Percentiles rank a stretch among this genome's conserved stretches.
Conservation (phyloP, 805 yeast species). For the Starmerella cellae region DNA sequence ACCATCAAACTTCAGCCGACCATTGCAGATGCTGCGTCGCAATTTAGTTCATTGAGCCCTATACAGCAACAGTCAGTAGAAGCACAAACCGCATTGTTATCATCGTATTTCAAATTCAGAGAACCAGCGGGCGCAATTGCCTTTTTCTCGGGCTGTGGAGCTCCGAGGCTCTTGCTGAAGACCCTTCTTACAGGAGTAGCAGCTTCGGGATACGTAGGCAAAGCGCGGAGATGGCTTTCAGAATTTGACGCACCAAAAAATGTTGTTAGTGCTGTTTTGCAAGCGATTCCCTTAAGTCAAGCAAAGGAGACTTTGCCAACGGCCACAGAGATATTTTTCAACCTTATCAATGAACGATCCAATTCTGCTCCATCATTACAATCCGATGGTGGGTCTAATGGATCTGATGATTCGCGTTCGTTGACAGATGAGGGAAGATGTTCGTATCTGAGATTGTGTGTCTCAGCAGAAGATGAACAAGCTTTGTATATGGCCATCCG, state of each 20-base stretch:
- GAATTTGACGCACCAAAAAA: neutral
- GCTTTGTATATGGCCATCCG: slow-evolving; percentile 22
- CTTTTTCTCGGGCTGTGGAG: slow-evolving; percentile 14
- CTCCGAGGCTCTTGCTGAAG: slow-evolving; percentile 9
- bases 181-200: slow-evolving; percentile 16
- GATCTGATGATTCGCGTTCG: neutral
- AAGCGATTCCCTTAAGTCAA: slow-evolving; percentile 1
- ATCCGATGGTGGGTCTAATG: slow-evolving; percentile 3
- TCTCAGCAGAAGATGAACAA: slow-evolving; percentile 12
- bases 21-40: slow-evolving; percentile 6
- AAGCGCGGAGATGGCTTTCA: slow-evolving; percentile 14
- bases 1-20: slow-evolving; percentile 4
- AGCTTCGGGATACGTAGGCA: slow-evolving; percentile 7
- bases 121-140: slow-evolving; percentile 15
- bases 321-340: slow-evolving; percentile 14
- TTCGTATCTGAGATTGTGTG: slow-evolving; percentile 19
- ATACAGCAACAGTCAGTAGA: slow-evolving; percentile 5
- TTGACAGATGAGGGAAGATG: slow-evolving; percentile 16
- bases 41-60: slow-evolving; percentile 5
- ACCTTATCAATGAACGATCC: neutral
- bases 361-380: too few relatives aligned
- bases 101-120: slow-evolving; percentile 3
- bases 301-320: slow-evolving; percentile 13
- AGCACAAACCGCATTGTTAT: slow-evolving; percentile 11
- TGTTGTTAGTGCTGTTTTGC: slow-evolving; percentile 2